These are phyloP conservation scores for Sordariomycetes sp. DNA, from an alignment of 2,329 filamentous ascomycete species.

Conservation along the genomic window DNA sequence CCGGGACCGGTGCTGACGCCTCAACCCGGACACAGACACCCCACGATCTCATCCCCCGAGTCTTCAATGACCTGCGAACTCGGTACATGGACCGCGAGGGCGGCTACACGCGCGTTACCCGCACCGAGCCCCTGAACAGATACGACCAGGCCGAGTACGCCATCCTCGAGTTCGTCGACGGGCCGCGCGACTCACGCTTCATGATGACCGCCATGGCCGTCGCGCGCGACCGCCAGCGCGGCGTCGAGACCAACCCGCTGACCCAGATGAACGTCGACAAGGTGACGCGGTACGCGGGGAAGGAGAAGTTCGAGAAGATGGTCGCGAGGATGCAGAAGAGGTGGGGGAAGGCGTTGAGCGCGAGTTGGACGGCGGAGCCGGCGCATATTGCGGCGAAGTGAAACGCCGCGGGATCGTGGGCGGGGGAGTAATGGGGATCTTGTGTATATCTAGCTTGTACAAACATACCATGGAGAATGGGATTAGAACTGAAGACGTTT, in stretches of 20 bases:
- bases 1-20: neutral
- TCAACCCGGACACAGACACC: slow-evolving; percentile 45
- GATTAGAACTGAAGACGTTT: neutral
- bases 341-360: slow-evolving; percentile 9
- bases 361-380: slow-evolving; percentile 8
- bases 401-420: neutral
- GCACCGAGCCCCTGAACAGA: slow-evolving; percentile 77
- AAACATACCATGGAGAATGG: neutral
- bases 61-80: slow-evolving; percentile 72
- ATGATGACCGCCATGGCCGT: slow-evolving; percentile 84
- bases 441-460: neutral
- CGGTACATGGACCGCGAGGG: slow-evolving; percentile 74
- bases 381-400: slow-evolving; percentile 7
- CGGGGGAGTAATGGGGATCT: neutral
- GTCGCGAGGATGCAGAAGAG: slow-evolving; percentile 32
- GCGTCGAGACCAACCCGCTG: slow-evolving; percentile 53
- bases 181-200: slow-evolving; percentile 87
- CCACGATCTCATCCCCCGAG: slow-evolving; percentile 64
- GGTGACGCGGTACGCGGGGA: slow-evolving; percentile 63
- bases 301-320: slow-evolving; percentile 57
- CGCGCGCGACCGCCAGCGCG: slow-evolving; percentile 48
- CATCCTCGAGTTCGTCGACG: slow-evolving; percentile 91
- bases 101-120: slow-evolving; percentile 89
- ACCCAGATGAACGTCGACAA: slow-evolving; percentile 74
- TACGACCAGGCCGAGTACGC: slow-evolving; percentile 80